Percentiles rank a stretch among this genome's conserved stretches.
phyloP scores from a whole-genome alignment of 257 asterid species.

The Scutellaria minor region DNA sequence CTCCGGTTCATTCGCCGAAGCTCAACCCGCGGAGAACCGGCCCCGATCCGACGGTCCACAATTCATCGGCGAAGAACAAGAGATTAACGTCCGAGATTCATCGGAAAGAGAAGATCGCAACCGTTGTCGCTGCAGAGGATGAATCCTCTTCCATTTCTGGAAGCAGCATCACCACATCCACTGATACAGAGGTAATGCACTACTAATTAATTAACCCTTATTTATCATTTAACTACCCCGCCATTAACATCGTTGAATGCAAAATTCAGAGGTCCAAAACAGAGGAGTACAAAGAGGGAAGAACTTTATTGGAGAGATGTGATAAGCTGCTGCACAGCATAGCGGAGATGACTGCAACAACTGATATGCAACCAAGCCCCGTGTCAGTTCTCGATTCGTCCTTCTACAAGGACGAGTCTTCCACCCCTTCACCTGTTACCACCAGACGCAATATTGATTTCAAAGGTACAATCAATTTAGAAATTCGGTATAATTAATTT shows the following conservation, averaged over 20 bases:
- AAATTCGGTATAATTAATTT: neutral
- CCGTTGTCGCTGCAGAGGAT: constrained; percentile 55
- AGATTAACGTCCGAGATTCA: constrained; percentile 46
- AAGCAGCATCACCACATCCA: constrained; percentile 70
- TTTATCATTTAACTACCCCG: constrained; percentile 17
- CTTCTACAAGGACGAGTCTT: constrained; percentile 79
- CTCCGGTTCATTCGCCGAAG: constrained; percentile 74
- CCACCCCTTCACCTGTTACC: constrained; percentile 79
- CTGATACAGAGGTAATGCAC: constrained; percentile 73
- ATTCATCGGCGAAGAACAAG: constrained; percentile 55
- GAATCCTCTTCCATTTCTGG: constrained; percentile 81
- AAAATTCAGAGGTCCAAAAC: constrained; percentile 58
- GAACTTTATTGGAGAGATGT: constrained; percentile 78
- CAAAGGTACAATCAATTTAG: constrained; percentile 55
- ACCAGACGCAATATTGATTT: constrained; percentile 72
- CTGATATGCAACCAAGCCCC: constrained; percentile 87
- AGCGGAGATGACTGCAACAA: constrained; percentile 72
- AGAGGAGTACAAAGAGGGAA: constrained; percentile 76
- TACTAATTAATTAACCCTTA: neutral
- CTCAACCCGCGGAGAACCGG: constrained; percentile 51
- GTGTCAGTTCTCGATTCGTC: constrained; percentile 96
- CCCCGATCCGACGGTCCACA: constrained; percentile 45
- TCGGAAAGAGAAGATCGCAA: constrained; percentile 57
- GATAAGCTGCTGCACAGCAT: constrained; percentile 91
- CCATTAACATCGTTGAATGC: constrained; percentile 5